Percentiles rank a stretch among this genome's conserved stretches.
Evolutionary conservation across 495 filamentous ascomycete species (phyloP).

Genomic region (Aspergillus avenaceus): DNA sequence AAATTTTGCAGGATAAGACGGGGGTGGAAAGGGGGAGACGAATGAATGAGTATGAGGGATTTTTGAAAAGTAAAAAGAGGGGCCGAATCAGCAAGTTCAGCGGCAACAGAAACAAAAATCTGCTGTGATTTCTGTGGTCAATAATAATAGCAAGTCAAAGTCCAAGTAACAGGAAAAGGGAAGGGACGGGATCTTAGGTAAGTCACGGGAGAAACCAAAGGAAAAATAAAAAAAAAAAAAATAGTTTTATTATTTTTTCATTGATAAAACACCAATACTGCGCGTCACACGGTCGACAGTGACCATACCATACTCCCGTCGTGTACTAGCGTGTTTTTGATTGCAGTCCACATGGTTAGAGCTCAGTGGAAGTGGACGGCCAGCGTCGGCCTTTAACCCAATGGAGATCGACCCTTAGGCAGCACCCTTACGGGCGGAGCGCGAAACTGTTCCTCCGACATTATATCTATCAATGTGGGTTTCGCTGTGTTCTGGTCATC

Average conservation of each 20-base stretch:
- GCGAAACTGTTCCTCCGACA: no score
- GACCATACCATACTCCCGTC: conserved; percentile 8
- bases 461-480: no score
- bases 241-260: no score
- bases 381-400: neutral
- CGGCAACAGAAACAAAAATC: conserved; percentile 4
- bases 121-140: neutral
- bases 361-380: neutral
- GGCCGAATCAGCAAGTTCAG: conserved; percentile 1
- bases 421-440: conserved; percentile 3
- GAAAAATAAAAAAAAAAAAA: conserved; percentile 2
- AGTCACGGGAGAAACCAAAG: conserved; percentile 6
- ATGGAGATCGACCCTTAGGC: neutral
- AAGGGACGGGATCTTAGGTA: neutral
- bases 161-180: neutral
- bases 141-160: neutral
- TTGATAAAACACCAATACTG: neutral
- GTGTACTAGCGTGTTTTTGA: neutral
- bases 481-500: no score
- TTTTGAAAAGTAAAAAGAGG: conserved; percentile 14
- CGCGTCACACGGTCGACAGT: conserved; percentile 1
- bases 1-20: neutral
- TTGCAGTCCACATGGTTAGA: neutral
- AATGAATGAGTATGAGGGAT: conserved; percentile 21
- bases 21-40: neutral